Evolutionary conservation across 306 rosid species (phyloP).

Genomic region (Vigna hirtella): DNA sequence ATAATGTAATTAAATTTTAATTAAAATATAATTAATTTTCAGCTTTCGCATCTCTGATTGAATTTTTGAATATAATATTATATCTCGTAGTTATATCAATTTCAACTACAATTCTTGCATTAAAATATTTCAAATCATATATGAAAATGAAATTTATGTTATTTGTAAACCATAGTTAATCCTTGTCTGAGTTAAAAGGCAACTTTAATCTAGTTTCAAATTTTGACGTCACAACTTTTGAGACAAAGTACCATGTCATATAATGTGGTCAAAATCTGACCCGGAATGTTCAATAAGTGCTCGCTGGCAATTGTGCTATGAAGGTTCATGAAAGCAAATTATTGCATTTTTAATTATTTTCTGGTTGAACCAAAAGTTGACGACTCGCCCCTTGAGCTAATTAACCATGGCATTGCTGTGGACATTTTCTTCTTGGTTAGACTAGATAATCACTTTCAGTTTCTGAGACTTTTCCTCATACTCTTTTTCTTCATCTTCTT

Average conservation of each 20-base stretch:
- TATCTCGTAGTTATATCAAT: background rate
- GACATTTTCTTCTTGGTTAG: constrained; percentile 27
- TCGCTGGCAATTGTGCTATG: background rate
- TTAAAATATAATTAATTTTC: background rate
- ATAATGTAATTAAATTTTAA: too few relatives aligned
- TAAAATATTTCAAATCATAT: background rate
- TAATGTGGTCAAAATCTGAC: constrained; percentile 36
- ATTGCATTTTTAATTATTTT: background rate
- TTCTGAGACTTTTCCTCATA: background rate
- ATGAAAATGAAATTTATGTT: background rate
- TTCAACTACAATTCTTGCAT: background rate
- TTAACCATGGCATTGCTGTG: constrained; percentile 12
- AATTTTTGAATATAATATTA: background rate
- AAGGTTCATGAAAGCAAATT: constrained; percentile 14
- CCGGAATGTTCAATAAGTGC: background rate
- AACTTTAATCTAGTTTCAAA: background rate
- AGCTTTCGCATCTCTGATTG: background rate
- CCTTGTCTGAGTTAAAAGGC: background rate
- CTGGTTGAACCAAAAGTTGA: constrained; percentile 27
- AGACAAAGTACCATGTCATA: background rate
- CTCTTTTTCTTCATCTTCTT: constrained; percentile 4
- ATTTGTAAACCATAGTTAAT: background rate
- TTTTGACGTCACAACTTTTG: constrained; percentile 29
- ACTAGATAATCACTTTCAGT: background rate
- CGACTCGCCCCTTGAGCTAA: constrained; percentile 25